A percentile compares a stretch with the other conserved stretches of the same genome.
phyloP scores from a whole-genome alignment of 768 basidiomycete genomes.

The Cystofilobasidium capitatum region DNA sequence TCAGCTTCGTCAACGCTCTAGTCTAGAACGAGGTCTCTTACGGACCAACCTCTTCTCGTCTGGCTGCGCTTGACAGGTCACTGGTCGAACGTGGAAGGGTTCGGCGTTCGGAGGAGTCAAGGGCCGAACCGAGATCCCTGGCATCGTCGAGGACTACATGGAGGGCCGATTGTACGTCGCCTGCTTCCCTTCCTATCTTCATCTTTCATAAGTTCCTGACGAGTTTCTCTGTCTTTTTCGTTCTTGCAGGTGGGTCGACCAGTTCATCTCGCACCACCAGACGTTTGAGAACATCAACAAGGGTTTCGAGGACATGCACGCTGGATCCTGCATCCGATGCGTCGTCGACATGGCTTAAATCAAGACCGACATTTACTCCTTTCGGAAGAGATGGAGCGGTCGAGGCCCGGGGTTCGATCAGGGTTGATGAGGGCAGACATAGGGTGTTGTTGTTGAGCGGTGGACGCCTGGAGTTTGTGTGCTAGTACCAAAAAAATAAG shows the following conservation, averaged over 20 bases:
- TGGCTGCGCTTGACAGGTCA: conserved; percentile 28
- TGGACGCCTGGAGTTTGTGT: too few relatives aligned
- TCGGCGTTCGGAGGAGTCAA: conserved; percentile 96
- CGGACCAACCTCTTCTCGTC: conserved; percentile 18
- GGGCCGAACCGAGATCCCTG: conserved; percentile 89
- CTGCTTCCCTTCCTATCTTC: conserved; percentile 24
- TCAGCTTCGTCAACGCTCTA: background rate
- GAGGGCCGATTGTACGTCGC: conserved; percentile 2
- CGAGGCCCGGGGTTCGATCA: too few relatives aligned
- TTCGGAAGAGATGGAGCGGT: background rate
- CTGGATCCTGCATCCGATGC: conserved; percentile 83
- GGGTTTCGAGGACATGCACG: conserved; percentile 94
- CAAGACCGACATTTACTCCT: conserved; percentile 40
- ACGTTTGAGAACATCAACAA: conserved; percentile 65
- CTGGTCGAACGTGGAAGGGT: conserved; percentile 64
- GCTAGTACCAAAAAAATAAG: too few relatives aligned
- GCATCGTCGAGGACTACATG: conserved; percentile 56
- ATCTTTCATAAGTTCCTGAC: background rate
- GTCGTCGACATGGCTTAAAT: conserved; percentile 76
- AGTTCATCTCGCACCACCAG: conserved; percentile 85
- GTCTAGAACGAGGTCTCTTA: conserved; percentile 25
- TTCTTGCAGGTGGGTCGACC: conserved; percentile 54
- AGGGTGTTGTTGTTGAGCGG: too few relatives aligned
- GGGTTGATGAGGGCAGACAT: too few relatives aligned
- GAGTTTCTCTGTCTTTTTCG: background rate